These are phyloP conservation scores for Podospora conica DNA, from an alignment of 495 filamentous ascomycete genomes.

Conservation along the genomic window DNA sequence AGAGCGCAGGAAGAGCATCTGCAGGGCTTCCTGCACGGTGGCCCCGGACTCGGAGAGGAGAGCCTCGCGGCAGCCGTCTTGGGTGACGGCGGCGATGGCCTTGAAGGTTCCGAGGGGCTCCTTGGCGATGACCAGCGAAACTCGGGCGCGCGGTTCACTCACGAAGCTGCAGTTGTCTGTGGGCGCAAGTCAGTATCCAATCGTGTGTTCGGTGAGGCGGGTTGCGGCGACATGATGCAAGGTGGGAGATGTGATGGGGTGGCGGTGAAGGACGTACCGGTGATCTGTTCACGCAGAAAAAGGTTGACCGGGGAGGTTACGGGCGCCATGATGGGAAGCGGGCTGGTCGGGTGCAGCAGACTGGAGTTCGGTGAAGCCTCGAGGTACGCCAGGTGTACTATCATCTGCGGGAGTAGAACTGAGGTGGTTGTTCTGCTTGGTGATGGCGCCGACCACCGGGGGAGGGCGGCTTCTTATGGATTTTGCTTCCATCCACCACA, in stretches of 20 bases:
- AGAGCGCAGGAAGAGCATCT: constrained; percentile 30
- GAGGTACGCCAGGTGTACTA: constrained; percentile 9
- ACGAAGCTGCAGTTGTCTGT: constrained; percentile 40
- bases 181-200: background rate
- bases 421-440: background rate
- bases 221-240: background rate
- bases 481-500: background rate
- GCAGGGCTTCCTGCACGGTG: constrained; percentile 17
- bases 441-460: background rate
- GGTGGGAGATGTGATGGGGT: background rate
- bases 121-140: constrained; percentile 32
- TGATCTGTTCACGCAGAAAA: constrained; percentile 14
- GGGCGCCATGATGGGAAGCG: constrained; percentile 14
- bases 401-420: constrained; percentile 7
- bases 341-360: background rate
- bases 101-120: constrained; percentile 28
- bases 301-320: constrained; percentile 9
- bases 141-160: constrained; percentile 17
- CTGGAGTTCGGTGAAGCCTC: background rate
- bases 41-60: constrained; percentile 26
- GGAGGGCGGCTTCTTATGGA: background rate
- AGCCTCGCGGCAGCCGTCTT: constrained; percentile 24
- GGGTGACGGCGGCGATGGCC: constrained; percentile 28
- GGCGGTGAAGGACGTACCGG: constrained; percentile 12
- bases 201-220: background rate